These are phyloP conservation scores for Ophiocordyceps camponoti-rufipedis DNA, from an alignment of 2,329 filamentous ascomycete species.

Conservation along the genomic window DNA sequence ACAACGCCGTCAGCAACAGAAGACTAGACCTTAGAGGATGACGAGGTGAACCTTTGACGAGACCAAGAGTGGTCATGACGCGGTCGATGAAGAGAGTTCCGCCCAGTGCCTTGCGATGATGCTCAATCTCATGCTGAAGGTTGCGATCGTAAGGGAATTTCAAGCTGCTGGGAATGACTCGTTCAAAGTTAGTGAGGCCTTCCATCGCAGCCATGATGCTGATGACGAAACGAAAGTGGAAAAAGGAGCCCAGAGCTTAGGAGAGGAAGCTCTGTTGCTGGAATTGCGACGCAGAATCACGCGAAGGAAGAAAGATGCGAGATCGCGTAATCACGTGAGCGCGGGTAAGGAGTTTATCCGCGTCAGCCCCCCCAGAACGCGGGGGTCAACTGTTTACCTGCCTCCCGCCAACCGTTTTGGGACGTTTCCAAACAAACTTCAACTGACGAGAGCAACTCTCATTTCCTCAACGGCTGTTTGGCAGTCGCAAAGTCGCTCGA, in stretches of 20 bases:
- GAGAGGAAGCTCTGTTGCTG: too few relatives aligned
- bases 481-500: too few relatives aligned
- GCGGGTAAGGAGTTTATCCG: conserved; percentile 3
- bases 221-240: too few relatives aligned
- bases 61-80: conserved; percentile 50
- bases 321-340: background rate
- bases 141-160: conserved; percentile 45
- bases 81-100: conserved; percentile 66
- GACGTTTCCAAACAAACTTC: conserved; percentile 6
- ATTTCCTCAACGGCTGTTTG: background rate
- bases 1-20: too few relatives aligned
- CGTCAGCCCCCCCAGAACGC: too few relatives aligned
- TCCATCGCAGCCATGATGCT: conserved; percentile 25
- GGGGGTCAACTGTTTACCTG: conserved; percentile 19
- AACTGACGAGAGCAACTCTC: background rate
- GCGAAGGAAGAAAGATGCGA: background rate
- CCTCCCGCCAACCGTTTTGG: conserved; percentile 12
- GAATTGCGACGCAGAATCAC: too few relatives aligned
- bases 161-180: conserved; percentile 44
- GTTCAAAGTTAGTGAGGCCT: conserved; percentile 47
- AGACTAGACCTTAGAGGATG: too few relatives aligned
- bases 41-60: conserved; percentile 40
- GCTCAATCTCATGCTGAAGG: conserved; percentile 42
- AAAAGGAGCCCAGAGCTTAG: too few relatives aligned
- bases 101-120: conserved; percentile 47